A percentile compares a stretch with the other conserved stretches of the same genome.
Evolutionary conservation across 306 rosid genomes (phyloP).

Genomic region (Fagus sylvatica): DNA sequence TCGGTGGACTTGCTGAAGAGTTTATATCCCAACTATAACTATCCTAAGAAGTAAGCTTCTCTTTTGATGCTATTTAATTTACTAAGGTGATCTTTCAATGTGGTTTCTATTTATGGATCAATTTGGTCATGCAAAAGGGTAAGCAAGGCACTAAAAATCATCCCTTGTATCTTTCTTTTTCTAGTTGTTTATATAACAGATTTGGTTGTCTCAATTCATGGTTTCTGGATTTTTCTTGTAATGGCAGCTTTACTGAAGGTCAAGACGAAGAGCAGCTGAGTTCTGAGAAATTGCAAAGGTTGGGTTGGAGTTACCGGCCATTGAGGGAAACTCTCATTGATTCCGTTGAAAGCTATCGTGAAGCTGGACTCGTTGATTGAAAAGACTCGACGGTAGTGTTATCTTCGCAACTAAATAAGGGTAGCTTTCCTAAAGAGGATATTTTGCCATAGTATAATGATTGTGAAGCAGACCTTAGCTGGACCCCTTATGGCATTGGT

Average conservation of each 20-base stretch:
- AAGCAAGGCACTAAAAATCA: neutral
- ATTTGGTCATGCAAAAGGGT: neutral
- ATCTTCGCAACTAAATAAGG: too few relatives aligned
- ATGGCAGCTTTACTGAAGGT: slow-evolving; percentile 41
- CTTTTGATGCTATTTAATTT: neutral
- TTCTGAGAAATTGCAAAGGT: slow-evolving; percentile 49
- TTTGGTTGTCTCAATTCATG: neutral
- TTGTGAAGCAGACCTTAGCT: too few relatives aligned
- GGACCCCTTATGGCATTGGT: too few relatives aligned
- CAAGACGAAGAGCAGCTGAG: slow-evolving; percentile 24
- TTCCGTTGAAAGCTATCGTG: slow-evolving; percentile 49
- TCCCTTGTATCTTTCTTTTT: neutral
- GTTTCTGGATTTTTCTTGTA: too few relatives aligned
- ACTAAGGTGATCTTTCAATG: neutral
- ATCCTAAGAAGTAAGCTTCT: slow-evolving; percentile 62
- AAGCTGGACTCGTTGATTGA: slow-evolving; percentile 34
- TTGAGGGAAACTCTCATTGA: slow-evolving; percentile 57
- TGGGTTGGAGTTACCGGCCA: slow-evolving; percentile 61
- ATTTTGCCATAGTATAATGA: too few relatives aligned
- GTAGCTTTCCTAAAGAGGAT: too few relatives aligned
- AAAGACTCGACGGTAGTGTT: too few relatives aligned
- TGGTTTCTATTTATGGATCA: neutral
- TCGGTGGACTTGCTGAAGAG: slow-evolving; percentile 55
- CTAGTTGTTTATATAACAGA: neutral
- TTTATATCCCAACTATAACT: slow-evolving; percentile 55